Evolutionary conservation across 1,284 basidiomycete species (phyloP).

Genomic region (Inonotus obliquus): DNA sequence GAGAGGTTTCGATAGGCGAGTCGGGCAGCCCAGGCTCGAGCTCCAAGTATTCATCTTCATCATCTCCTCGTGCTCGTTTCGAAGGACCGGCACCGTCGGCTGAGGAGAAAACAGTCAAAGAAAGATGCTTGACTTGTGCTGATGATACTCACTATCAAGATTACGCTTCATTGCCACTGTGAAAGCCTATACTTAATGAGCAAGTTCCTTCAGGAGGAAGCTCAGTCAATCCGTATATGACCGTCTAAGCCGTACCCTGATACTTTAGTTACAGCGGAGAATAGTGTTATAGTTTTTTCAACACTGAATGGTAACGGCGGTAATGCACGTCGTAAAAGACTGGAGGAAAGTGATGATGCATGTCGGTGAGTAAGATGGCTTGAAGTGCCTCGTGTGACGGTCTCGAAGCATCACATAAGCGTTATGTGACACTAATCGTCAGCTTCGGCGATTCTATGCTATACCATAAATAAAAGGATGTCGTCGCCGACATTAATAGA

Average conservation of each 20-base stretch:
- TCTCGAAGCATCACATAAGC: neutral
- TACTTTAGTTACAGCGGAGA: too few relatives aligned
- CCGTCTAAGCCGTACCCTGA: too few relatives aligned
- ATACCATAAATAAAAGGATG: too few relatives aligned
- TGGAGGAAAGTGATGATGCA: neutral
- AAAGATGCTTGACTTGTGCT: too few relatives aligned
- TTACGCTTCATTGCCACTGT: conserved; percentile 2
- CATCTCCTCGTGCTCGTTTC: conserved; percentile 10
- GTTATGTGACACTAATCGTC: neutral
- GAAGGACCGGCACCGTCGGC: conserved; percentile 8
- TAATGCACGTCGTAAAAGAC: neutral
- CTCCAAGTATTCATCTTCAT: conserved; percentile 14
- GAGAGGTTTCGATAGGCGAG: conserved; percentile 19
- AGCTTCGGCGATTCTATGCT: neutral
- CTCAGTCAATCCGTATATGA: neutral
- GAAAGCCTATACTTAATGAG: neutral
- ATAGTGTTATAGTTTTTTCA: too few relatives aligned
- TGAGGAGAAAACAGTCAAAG: neutral
- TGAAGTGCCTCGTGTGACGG: neutral
- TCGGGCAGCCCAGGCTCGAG: conserved; percentile 3
- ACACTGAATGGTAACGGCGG: neutral
- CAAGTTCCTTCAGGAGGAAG: neutral
- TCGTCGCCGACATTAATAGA: too few relatives aligned
- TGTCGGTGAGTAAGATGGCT: neutral
- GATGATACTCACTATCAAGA: neutral